These are phyloP conservation scores for Plasmodium gaboni DNA, from an alignment of 169 alveolate species.

Conservation along the genomic window DNA sequence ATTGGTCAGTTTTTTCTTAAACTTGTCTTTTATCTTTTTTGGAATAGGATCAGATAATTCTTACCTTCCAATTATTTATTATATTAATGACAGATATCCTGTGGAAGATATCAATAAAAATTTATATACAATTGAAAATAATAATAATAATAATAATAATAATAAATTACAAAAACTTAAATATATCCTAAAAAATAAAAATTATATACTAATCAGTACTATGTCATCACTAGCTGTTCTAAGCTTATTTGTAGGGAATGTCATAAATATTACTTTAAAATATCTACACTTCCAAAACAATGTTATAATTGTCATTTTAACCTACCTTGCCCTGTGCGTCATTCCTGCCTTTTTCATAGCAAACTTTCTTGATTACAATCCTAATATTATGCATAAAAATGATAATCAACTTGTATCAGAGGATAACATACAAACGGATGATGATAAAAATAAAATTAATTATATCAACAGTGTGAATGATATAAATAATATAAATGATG, in stretches of 20 bases:
- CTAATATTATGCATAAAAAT: neutral
- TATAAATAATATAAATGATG: neutral
- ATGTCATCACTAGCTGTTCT: slow-evolving; percentile 73
- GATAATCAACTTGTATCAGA: neutral
- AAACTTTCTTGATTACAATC: slow-evolving; percentile 10
- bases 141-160: neutral
- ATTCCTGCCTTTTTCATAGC: slow-evolving; percentile 61
- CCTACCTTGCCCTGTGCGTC: slow-evolving; percentile 28
- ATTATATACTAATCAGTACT: slow-evolving; percentile 57
- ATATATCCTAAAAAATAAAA: slow-evolving; percentile 53
- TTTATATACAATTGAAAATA: neutral
- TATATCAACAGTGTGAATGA: neutral
- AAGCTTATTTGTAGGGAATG: slow-evolving; percentile 68
- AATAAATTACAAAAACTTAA: slow-evolving; percentile 12
- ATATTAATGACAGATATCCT: slow-evolving; percentile 65
- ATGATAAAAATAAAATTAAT: neutral
- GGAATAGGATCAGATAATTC: slow-evolving; percentile 70
- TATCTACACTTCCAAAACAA: slow-evolving; percentile 12
- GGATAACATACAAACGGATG: neutral
- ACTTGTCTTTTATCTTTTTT: slow-evolving; percentile 38
- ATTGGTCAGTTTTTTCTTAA: slow-evolving; percentile 21
- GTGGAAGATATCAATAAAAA: neutral
- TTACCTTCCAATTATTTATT: slow-evolving; percentile 66
- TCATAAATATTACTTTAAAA: slow-evolving; percentile 5
- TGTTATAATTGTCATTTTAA: slow-evolving; percentile 17